Evolutionary conservation across 202 grass and related monocot species (phyloP).

Genomic region (Tripidium arundinaceum): DNA sequence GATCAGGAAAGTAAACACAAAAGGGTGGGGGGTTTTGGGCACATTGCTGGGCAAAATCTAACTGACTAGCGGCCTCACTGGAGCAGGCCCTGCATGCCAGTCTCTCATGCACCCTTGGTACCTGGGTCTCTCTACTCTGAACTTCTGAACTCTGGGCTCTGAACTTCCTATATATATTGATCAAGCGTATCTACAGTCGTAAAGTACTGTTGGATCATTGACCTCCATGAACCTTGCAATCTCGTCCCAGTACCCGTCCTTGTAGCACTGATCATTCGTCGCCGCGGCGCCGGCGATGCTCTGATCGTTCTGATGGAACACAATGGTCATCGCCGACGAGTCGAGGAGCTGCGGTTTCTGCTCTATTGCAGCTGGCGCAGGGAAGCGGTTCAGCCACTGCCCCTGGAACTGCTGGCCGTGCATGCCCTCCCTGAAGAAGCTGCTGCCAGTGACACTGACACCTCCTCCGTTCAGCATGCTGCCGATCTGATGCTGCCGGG

Average conservation of each 20-base stretch:
- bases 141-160: background rate
- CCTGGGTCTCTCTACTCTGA: background rate
- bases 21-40: background rate
- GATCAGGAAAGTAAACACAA: background rate
- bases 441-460: background rate
- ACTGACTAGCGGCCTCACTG: constrained; percentile 9
- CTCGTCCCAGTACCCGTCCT: constrained; percentile 63
- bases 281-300: background rate
- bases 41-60: background rate
- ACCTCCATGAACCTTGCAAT: constrained; percentile 67
- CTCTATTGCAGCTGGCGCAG: background rate
- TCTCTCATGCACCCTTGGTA: background rate
- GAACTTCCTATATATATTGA: background rate
- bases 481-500: constrained; percentile 18
- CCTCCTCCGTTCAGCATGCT: background rate
- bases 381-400: constrained; percentile 38
- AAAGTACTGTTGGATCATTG: constrained; percentile 33
- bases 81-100: constrained; percentile 8
- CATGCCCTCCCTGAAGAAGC: constrained; percentile 33
- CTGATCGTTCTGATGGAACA: constrained; percentile 35
- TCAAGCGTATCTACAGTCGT: constrained; percentile 51
- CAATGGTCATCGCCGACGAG: background rate
- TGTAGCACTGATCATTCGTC: constrained; percentile 31
- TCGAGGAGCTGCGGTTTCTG: constrained; percentile 34
- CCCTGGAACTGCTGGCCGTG: constrained; percentile 32